Evolutionary conservation across 257 asterid species (phyloP).

Genomic region (Penstemon davidsonii): DNA sequence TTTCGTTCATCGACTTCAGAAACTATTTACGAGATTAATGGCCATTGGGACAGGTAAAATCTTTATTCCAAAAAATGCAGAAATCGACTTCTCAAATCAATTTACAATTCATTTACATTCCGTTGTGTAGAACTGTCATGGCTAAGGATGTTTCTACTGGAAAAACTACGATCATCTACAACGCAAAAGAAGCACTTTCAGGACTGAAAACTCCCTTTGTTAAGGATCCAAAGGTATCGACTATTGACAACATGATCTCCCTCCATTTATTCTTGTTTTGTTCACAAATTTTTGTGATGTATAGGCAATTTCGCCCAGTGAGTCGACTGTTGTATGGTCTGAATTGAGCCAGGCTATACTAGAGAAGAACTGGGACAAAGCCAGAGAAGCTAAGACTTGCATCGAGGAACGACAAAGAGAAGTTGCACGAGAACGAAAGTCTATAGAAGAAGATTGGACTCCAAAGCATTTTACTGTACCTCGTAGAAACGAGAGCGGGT

Average conservation of each 20-base stretch:
- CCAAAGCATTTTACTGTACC: conserved; percentile 59
- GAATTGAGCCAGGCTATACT: conserved; percentile 61
- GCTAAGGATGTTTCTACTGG: conserved; percentile 51
- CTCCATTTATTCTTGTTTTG: neutral
- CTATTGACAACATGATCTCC: no score
- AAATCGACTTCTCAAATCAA: neutral
- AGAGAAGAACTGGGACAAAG: conserved; percentile 63
- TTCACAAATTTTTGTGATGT: neutral
- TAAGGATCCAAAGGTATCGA: conserved; percentile 56
- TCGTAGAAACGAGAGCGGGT: conserved; percentile 59
- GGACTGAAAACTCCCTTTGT: conserved; percentile 63
- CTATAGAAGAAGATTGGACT: conserved; percentile 46
- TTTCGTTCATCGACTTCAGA: conserved; percentile 47
- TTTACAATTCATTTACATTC: neutral
- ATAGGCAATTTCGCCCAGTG: conserved; percentile 51
- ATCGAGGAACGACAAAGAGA: conserved; percentile 71
- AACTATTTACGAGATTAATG: conserved; percentile 56
- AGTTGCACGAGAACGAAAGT: conserved; percentile 43
- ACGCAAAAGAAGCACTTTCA: conserved; percentile 61
- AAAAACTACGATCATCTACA: conserved; percentile 49
- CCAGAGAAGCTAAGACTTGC: conserved; percentile 56
- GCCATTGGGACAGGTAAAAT: conserved; percentile 86
- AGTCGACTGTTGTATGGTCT: conserved; percentile 71
- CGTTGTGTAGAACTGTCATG: conserved; percentile 45
- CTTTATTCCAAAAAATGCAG: neutral